Evolutionary conservation across 1,284 basidiomycete species (phyloP).

Genomic region (Apiotrichum domesticum): DNA sequence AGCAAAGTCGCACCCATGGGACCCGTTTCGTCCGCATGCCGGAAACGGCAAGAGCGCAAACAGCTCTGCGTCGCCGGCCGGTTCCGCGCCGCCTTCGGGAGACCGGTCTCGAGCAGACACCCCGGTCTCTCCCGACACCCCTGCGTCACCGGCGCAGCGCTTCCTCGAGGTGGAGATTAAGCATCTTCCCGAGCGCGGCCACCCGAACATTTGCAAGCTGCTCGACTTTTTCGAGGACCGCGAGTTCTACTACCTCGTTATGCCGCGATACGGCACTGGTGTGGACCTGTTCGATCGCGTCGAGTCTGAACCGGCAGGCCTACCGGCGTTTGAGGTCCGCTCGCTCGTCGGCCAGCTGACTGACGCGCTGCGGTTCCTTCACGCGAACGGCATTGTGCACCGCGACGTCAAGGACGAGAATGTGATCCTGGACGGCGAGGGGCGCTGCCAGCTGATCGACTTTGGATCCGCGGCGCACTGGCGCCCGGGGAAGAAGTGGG

Average conservation of each 20-base stretch:
- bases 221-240: conserved; percentile 97
- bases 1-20: conserved; percentile 65
- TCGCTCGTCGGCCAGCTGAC: conserved; percentile 90
- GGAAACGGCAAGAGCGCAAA: not conserved
- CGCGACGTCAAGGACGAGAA: conserved; percentile 99
- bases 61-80: not conserved
- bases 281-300: conserved; percentile 92
- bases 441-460: conserved; percentile 84
- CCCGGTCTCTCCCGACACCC: conserved; percentile 13
- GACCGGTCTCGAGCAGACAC: conserved; percentile 7
- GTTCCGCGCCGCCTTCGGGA: not conserved
- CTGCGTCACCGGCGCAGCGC: conserved; percentile 27
- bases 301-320: conserved; percentile 78
- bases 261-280: conserved; percentile 52
- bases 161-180: conserved; percentile 36
- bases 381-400: conserved; percentile 88
- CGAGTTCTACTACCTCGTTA: conserved; percentile 82
- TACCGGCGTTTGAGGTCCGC: conserved; percentile 68
- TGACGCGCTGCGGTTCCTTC: conserved; percentile 84
- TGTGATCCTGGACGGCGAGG: conserved; percentile 55
- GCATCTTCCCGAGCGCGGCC: conserved; percentile 36
- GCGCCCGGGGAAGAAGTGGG: conserved; percentile 88
- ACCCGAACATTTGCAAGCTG: conserved; percentile 66
- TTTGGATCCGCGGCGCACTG: conserved; percentile 63
- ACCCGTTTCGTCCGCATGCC: conserved; percentile 50